These are phyloP conservation scores for Diospyros lotus DNA, from an alignment of 148 eudicot genomes.

Conservation along the genomic window DNA sequence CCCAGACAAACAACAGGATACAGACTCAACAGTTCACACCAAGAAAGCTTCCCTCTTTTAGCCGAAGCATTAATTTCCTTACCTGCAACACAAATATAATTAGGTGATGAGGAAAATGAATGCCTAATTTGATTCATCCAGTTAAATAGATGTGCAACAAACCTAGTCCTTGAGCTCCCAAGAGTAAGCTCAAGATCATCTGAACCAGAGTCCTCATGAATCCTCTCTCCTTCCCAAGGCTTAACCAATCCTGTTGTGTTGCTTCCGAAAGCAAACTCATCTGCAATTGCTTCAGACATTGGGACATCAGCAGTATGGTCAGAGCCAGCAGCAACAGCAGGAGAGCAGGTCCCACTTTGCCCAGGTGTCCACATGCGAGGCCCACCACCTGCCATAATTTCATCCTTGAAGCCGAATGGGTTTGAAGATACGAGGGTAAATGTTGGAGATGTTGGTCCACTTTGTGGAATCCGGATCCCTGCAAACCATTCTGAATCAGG, in stretches of 20 bases:
- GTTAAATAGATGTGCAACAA: slow-evolving; percentile 1
- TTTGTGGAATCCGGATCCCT: slow-evolving; percentile 35
- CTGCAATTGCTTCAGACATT: slow-evolving; percentile 37
- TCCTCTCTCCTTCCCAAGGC: slow-evolving; percentile 84
- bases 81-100: slow-evolving; percentile 16
- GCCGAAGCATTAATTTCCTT: background rate
- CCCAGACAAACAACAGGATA: background rate
- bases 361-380: slow-evolving; percentile 63
- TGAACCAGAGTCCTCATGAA: slow-evolving; percentile 57
- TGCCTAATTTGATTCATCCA: no score
- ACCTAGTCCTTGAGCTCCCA: slow-evolving; percentile 63
- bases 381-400: slow-evolving; percentile 27
- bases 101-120: background rate
- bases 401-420: slow-evolving; percentile 53
- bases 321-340: slow-evolving; percentile 49
- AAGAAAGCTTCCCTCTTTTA: slow-evolving; percentile 1
- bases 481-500: slow-evolving; percentile 45
- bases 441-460: slow-evolving; percentile 56
- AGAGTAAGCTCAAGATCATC: slow-evolving; percentile 84
- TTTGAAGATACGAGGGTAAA: slow-evolving; percentile 59
- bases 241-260: slow-evolving; percentile 43
- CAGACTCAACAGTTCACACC: background rate
- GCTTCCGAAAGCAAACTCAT: slow-evolving; percentile 68
- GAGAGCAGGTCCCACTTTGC: slow-evolving; percentile 81
- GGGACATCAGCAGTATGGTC: slow-evolving; percentile 52